Evolutionary conservation across 1,284 basidiomycete genomes (phyloP), one percentile per base, ranked within the genome.

Genomic region (Sphaerobolus stellatus): DNA sequence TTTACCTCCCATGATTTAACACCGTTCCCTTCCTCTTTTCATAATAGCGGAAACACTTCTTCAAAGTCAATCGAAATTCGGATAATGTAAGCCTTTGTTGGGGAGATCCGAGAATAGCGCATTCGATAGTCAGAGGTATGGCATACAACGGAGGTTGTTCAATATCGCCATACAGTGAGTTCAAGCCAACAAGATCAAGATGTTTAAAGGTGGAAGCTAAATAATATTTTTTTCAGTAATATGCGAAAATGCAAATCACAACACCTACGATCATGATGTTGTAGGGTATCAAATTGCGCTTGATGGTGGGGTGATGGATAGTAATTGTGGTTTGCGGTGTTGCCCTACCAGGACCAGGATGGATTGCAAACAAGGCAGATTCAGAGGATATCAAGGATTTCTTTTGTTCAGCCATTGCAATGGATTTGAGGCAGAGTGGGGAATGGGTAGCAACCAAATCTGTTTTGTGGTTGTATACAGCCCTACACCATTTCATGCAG

Each of bases 371-470:
- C 61, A 87, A 87, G 56, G 75, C 83, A 6, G 81, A 83, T 57
- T 76, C 68, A 50, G 84, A 87, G 54, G 84, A 84, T 53, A 75
- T 87, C 65, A 87, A 85, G 60, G 84, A 87, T 61, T 87, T 85
- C 65, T 82, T 87, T 66, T 75, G 86, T 20, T 74, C 80, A 2
- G 77, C 76, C 46, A 79, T 88, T 57, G 76, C 78, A 54, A 87
- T 88, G 85, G 86, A 88, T 64, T 75, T 88, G 67, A 75, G 85
- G 24, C 82, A 88, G 65, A 83, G 83, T 0, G 85, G 85, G 13
- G 85, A 88, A 59, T 76, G 85, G 25, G 84, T 86, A 20, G 86
- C 86, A 14, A 86, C 86, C 9, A 88, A 87, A 74, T 86, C 83
- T 62, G 82, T 87, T 9, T 68, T 88, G 51, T 88, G 85, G 85